Evolutionary conservation across 345 rosid species (phyloP).

Genomic region (Excoecaria agallocha): DNA sequence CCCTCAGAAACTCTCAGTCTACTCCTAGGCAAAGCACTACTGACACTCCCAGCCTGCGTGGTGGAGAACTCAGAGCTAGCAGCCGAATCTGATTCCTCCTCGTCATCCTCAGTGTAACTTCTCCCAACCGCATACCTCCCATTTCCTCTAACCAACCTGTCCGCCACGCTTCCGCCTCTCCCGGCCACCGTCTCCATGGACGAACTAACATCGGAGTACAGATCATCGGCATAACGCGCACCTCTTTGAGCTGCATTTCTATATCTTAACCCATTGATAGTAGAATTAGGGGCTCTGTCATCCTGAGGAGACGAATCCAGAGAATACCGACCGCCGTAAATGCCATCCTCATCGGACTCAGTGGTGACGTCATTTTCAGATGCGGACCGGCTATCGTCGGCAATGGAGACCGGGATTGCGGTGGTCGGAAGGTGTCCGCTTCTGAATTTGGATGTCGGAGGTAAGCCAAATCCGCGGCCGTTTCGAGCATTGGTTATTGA

Average conservation of each 20-base stretch:
- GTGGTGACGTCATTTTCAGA: constrained; percentile 23
- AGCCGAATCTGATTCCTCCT: constrained; percentile 71
- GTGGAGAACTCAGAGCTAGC: constrained; percentile 75
- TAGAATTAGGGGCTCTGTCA: constrained; percentile 15
- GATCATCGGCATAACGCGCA: constrained; percentile 41
- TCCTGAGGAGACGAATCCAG: constrained; percentile 25
- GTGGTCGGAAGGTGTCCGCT: constrained; percentile 57
- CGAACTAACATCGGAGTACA: constrained; percentile 78
- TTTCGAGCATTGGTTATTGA: constrained; percentile 35
- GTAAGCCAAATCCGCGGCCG: constrained; percentile 44
- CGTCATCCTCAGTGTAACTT: constrained; percentile 45
- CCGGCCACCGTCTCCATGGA: constrained; percentile 66
- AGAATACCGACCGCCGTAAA: constrained; percentile 20
- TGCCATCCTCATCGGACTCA: constrained; percentile 22
- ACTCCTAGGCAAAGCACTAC: constrained; percentile 42
- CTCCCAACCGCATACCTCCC: constrained; percentile 33
- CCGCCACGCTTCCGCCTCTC: constrained; percentile 30
- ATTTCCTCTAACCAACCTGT: constrained; percentile 30
- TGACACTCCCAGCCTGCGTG: constrained; percentile 49
- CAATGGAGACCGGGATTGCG: constrained; percentile 46
- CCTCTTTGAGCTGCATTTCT: constrained; percentile 1
- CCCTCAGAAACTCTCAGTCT: constrained; percentile 50
- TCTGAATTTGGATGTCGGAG: constrained; percentile 56
- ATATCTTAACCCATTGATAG: background rate
- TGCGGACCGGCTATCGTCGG: constrained; percentile 22